Conservation (phyloP, 2,329 filamentous ascomycete species). For the Ascochyta fabae region DNA sequence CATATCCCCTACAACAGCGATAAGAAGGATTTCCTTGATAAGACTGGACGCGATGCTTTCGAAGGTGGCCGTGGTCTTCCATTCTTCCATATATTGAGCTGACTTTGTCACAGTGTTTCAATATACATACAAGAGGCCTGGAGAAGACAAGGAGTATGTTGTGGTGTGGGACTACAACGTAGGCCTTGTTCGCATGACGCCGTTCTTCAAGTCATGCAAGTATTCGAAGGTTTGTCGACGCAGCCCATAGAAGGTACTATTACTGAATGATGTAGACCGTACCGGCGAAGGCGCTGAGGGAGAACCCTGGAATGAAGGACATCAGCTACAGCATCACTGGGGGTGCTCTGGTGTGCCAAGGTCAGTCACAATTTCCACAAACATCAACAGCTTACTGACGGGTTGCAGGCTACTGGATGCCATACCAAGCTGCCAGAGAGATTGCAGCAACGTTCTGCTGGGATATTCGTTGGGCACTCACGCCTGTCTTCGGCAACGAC, state of each 20-base stretch:
- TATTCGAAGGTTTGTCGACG: constrained; percentile 76
- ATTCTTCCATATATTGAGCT: constrained; percentile 6
- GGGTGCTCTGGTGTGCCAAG: constrained; percentile 84
- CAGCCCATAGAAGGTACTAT: neutral
- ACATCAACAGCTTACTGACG: constrained; percentile 12
- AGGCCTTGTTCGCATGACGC: constrained; percentile 90
- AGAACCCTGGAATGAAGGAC: constrained; percentile 82
- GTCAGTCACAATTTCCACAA: constrained; percentile 20
- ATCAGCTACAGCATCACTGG: constrained; percentile 95
- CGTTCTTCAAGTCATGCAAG: constrained; percentile 89
- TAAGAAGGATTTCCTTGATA: constrained; percentile 86
- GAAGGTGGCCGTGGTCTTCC: constrained; percentile 67
- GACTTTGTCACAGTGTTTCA: constrained; percentile 69
- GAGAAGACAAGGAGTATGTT: constrained; percentile 67
- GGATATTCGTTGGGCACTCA: constrained; percentile 81
- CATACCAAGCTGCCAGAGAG: constrained; percentile 82
- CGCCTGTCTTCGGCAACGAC: constrained; percentile 84
- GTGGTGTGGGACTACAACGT: constrained; percentile 99
- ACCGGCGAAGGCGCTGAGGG: constrained; percentile 74
- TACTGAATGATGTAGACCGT: constrained; percentile 68
- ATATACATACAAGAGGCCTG: constrained; percentile 78
- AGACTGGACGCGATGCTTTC: constrained; percentile 86
- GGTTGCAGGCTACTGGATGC: constrained; percentile 89
- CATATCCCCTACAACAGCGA: constrained; percentile 95
- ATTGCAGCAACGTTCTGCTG: constrained; percentile 90